Evolutionary conservation across 371 early-diverging fungal genomes (phyloP), one percentile per base, ranked within the genome.

Genomic region (Saksenaea oblongispora): DNA sequence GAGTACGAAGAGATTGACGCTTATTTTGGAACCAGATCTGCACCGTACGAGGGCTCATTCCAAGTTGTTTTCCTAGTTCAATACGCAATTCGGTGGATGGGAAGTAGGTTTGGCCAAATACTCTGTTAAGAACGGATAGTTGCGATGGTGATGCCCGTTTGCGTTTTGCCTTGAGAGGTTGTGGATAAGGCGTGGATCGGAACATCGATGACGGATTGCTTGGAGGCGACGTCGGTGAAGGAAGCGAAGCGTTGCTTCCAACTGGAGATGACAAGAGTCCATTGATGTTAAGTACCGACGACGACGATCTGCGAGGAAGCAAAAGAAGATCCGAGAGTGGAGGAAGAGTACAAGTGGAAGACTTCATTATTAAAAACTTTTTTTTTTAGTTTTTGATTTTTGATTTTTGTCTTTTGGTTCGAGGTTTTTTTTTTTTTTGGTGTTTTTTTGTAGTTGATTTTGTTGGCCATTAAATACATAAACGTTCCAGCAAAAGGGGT

Each of bases 21-120:
- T 93, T 89, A 77, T 97, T 97, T 75, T 97, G 98, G 76, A 97
- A 97, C 98, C 98, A 96, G 31, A 96, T 93, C 69, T 97, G 95
- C 0, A 97, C 93, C 14, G 91, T 86, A 75, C 84, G 57, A 74
- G 73, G 72, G 55, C 78, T 94, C 97, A 98, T 97, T 37, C 90
- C 88, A 18, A 96, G 84, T 64, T 94, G 88, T 59, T 86, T 86
- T 14, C 93, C 94, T 13, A 99, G 84, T 47, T 88, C 85, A 64
- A 88, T 86, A 51, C 99, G 89, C 63, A 92, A 77, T 58, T 91
- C 91, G 7, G 91, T 91, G 10, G 76, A 88, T 67, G 79, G 89
- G 58, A 68, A 92, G 47, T 79, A 77, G 10, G 86, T 80, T 35
- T 81, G 81, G 37, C 77, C 82, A 36, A 85, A 62, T 14, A 90